Conservation (phyloP, 257 asterid genomes). For the Nicotiana sylvestris region DNA sequence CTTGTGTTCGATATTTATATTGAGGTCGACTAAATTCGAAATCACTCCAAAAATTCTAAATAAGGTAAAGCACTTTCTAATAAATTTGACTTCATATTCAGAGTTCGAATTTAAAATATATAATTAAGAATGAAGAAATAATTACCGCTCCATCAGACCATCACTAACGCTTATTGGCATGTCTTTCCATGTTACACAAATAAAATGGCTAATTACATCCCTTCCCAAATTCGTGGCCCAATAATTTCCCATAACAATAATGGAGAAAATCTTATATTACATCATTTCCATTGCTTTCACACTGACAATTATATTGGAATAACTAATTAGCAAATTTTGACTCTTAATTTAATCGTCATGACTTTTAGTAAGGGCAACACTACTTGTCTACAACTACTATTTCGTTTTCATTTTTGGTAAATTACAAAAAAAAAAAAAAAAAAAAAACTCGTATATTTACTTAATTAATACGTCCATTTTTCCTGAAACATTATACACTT, state of each 20-base stretch:
- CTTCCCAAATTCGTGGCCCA: slow-evolving; percentile 29
- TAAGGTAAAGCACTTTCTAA: no score
- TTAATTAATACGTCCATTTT: no score
- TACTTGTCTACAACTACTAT: background rate
- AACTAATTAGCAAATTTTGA: background rate
- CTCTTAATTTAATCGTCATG: background rate
- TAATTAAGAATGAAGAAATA: no score
- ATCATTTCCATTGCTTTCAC: slow-evolving; percentile 3
- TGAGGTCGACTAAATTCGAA: no score
- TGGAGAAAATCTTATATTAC: background rate
- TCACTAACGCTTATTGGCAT: background rate
- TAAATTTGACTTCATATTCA: no score
- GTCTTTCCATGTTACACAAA: slow-evolving; percentile 25
- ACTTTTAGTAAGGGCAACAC: background rate
- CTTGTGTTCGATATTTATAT: no score
- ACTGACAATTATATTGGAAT: background rate
- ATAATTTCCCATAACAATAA: slow-evolving; percentile 24
- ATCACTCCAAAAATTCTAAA: no score
- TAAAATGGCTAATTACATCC: background rate
- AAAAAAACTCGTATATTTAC: no score
- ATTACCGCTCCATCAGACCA: no score
- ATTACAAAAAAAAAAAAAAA: background rate
- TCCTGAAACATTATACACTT: no score
- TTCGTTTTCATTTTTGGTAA: background rate
- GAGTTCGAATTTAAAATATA: no score